Evolutionary conservation across 2,329 filamentous ascomycete species (phyloP).

Genomic region (Neurospora crassa): DNA sequence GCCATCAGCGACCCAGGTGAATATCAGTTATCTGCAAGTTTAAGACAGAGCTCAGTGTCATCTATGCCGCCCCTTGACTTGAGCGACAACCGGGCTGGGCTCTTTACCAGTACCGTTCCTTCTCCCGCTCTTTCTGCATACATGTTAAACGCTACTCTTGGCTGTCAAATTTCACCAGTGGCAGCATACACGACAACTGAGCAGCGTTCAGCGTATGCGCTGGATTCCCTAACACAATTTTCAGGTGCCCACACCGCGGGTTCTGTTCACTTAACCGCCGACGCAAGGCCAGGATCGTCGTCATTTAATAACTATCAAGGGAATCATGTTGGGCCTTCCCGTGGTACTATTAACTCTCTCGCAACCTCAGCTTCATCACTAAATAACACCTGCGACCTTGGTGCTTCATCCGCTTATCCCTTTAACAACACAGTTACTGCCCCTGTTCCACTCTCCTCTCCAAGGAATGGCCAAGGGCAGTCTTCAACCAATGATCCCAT

Average conservation of each 20-base stretch:
- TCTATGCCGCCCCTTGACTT: neutral
- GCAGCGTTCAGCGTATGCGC: neutral
- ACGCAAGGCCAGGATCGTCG: neutral
- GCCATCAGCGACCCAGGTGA: neutral
- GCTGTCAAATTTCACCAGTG: neutral
- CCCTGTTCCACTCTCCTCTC: neutral
- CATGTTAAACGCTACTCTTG: neutral
- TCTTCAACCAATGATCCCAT: neutral
- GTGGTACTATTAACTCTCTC: neutral
- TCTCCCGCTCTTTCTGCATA: neutral
- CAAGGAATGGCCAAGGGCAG: neutral
- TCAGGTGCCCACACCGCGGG: neutral
- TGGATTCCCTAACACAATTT: neutral
- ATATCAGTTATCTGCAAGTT: neutral
- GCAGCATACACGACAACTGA: neutral
- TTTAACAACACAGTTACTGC: neutral
- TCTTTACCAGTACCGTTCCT: neutral
- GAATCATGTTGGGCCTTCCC: neutral
- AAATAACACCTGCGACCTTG: neutral
- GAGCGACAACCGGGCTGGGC: neutral
- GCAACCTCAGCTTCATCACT: neutral
- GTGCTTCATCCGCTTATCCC: neutral
- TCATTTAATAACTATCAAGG: neutral
- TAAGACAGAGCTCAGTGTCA: neutral
- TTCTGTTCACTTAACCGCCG: neutral